Percentiles rank a stretch among this genome's conserved stretches.
Evolutionary conservation across 148 eudicot species (phyloP).

Genomic region (Heliosperma pusillum): DNA sequence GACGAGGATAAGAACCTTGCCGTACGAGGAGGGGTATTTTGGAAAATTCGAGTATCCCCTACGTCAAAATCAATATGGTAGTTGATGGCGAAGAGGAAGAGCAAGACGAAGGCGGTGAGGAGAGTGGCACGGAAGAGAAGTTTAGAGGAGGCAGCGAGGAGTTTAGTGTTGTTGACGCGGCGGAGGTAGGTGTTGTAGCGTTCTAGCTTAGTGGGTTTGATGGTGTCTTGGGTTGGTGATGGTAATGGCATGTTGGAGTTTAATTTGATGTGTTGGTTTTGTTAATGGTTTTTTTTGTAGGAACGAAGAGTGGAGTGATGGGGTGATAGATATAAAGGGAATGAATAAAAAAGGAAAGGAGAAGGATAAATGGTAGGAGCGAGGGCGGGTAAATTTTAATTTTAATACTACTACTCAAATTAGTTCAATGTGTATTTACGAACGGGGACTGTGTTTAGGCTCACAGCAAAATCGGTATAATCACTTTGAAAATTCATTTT

Average conservation of each 20-base stretch:
- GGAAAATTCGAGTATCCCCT: neutral
- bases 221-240: neutral
- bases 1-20: constrained; percentile 47
- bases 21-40: constrained; percentile 25
- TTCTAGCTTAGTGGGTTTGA: neutral
- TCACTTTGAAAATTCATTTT: too few relatives aligned
- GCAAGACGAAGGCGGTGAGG: neutral
- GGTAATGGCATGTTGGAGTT: neutral
- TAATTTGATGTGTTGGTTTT: too few relatives aligned
- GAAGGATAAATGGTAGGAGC: too few relatives aligned
- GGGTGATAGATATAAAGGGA: too few relatives aligned
- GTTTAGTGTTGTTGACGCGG: neutral
- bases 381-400: too few relatives aligned
- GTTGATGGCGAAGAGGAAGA: neutral
- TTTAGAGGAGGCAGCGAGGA: neutral
- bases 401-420: too few relatives aligned
- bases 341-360: too few relatives aligned
- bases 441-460: too few relatives aligned
- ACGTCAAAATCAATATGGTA: neutral
- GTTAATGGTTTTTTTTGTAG: too few relatives aligned
- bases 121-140: neutral
- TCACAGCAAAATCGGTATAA: too few relatives aligned
- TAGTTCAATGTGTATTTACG: too few relatives aligned
- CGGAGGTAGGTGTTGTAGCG: neutral
- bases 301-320: too few relatives aligned